Evolutionary conservation across 1,284 basidiomycete genomes (phyloP).

Genomic region (Xerocomus amazonicus): DNA sequence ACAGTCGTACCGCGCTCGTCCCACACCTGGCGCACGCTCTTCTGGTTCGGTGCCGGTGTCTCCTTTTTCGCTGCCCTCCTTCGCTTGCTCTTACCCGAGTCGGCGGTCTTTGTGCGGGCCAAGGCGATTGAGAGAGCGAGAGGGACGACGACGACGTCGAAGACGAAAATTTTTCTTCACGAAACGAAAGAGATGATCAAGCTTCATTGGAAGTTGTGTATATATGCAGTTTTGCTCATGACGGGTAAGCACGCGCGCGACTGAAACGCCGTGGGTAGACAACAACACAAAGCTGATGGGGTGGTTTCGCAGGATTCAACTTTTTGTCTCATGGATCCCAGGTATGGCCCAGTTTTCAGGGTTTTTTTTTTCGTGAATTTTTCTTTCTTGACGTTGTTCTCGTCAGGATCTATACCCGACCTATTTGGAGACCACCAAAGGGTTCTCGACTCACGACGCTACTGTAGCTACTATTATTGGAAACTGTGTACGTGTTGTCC

Average conservation of each 20-base stretch:
- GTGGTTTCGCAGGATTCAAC: conserved; percentile 74
- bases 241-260: conserved; percentile 47
- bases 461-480: conserved; percentile 90
- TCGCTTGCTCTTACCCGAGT: conserved; percentile 77
- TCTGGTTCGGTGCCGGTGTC: conserved; percentile 71
- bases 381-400: not conserved
- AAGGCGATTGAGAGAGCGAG: conserved; percentile 46
- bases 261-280: too few relatives aligned
- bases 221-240: conserved; percentile 82
- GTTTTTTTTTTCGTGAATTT: not conserved
- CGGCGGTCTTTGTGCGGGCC: conserved; percentile 67
- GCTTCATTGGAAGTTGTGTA: conserved; percentile 80
- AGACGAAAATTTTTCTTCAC: conserved; percentile 69
- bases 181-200: conserved; percentile 78
- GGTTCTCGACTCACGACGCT: conserved; percentile 55
- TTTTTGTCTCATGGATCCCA: conserved; percentile 90
- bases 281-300: too few relatives aligned
- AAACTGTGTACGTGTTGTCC: conserved; percentile 59
- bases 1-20: conserved; percentile 56
- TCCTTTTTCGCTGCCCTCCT: conserved; percentile 73
- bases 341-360: conserved; percentile 19
- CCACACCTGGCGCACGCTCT: conserved; percentile 58
- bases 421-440: conserved; percentile 65
- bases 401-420: conserved; percentile 72
- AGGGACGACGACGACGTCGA: conserved; percentile 42